phyloP scores from a whole-genome alignment of 768 basidiomycete species.

The Phylloporus scabripes region DNA sequence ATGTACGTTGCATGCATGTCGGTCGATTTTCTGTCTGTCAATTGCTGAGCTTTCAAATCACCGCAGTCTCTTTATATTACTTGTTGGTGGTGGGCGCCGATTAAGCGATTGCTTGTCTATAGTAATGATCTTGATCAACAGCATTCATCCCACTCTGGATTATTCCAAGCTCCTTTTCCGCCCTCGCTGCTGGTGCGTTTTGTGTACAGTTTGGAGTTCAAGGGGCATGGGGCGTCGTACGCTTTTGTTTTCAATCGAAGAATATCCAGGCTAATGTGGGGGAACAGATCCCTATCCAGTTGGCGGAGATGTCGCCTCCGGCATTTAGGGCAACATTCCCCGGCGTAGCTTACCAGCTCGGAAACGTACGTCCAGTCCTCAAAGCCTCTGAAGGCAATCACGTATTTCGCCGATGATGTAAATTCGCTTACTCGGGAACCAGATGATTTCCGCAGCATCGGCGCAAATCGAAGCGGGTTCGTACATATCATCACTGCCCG shows the following conservation, averaged over 20 bases:
- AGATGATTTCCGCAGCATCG: conserved; percentile 67
- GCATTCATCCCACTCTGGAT: conserved; percentile 80
- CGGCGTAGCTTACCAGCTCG: conserved; percentile 80
- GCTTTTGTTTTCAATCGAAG: conserved; percentile 18
- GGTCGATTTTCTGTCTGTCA: background rate
- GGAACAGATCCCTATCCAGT: conserved; percentile 60
- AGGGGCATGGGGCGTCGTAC: conserved; percentile 84
- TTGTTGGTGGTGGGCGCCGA: conserved; percentile 22
- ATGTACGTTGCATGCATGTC: conserved; percentile 27
- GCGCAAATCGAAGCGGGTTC: conserved; percentile 74
- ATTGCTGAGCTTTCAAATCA: background rate
- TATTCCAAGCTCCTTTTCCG: conserved; percentile 60
- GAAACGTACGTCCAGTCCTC: conserved; percentile 41
- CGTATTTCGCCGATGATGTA: background rate
- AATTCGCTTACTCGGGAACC: background rate
- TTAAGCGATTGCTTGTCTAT: background rate
- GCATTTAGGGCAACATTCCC: conserved; percentile 88
- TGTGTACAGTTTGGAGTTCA: conserved; percentile 85
- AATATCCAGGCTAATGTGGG: background rate
- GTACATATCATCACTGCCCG: conserved; percentile 12
- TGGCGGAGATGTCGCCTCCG: conserved; percentile 81
- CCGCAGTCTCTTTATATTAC: conserved; percentile 19
- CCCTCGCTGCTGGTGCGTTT: conserved; percentile 79
- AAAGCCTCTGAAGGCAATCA: background rate
- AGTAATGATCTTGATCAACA: conserved; percentile 3